Base-by-base conservation (phyloP, 352 stramenopile species). In the Phytophthora foliorum region DNA sequence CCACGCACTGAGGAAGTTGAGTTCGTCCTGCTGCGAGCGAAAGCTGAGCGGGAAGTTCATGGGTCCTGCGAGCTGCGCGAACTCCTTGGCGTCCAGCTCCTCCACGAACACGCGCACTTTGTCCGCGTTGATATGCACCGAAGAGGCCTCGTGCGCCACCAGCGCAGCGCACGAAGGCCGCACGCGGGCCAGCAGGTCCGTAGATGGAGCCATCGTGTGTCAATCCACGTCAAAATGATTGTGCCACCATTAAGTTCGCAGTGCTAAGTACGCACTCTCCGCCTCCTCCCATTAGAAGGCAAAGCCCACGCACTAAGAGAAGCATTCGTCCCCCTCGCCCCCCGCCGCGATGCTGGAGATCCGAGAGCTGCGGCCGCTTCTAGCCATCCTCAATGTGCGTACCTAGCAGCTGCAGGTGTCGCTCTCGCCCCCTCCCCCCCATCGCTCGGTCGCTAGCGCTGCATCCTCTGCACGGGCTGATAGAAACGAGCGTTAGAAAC, bases 341-440 rank as follows among this genome's bases (percentile, higher is more conserved):
- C 39, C 50, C 38, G 45, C 45, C 51, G 42, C 31, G 48, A 95
- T 95, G 88, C 72, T 95, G 57, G 88, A 95, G 59, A 89, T 81
- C 62, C 81, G 88, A 78, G 88, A 95, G 63, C 77, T 95, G 67
- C 82, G 86, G 50, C 85, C 86, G 67, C 77, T 95, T 49, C 81
- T 95, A 55, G 69, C 83, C 52, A 90, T 95, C 55, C 82, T 95
- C 55, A 95, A 93, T 78, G 88, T 95, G 73, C 69, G 85, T 84
- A 44, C 7, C 4, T 22, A 9, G 10, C 6, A 31, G 4, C 25
- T n/a, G 22, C 46, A 22, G 11, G 25, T 7, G 6, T 44, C 16
- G n/a, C 27, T 19, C 21, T 44, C n/a, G 25, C 52, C 22, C 39
- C n/a, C n/a, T n/a, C n/a, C n/a, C n/a, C n/a, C 36, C 31, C 31